A percentile compares a stretch with the other conserved stretches of the same genome.
phyloP scores from a whole-genome alignment of 176 grass and related monocot genomes.

The Oryza australiensis region DNA sequence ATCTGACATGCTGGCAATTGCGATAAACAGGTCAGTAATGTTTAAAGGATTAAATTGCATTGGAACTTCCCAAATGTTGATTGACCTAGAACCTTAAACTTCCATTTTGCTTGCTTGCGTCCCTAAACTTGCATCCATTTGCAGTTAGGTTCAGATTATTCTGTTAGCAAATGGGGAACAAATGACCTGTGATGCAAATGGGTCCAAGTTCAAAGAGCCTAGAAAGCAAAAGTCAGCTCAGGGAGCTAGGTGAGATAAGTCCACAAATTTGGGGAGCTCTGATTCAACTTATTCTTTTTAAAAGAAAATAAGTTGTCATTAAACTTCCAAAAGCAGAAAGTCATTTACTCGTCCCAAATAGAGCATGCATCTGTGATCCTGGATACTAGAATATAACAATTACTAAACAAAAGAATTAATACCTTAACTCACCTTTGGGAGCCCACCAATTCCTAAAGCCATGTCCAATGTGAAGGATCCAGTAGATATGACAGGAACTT shows the following conservation, averaged over 20 bases:
- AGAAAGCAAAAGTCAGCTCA: too few species aligned
- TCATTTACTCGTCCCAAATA: neutral
- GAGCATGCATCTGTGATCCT: neutral
- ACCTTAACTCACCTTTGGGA: slow-evolving; percentile 47
- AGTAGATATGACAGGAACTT: slow-evolving; percentile 57
- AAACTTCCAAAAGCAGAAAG: neutral
- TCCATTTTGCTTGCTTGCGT: neutral
- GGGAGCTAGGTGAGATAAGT: too few species aligned
- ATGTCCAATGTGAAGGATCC: slow-evolving; percentile 59
- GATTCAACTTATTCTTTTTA: neutral
- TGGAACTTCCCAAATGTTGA: neutral
- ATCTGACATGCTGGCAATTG: neutral
- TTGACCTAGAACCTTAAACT: neutral
- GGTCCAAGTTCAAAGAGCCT: too few species aligned
- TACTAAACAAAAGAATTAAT: neutral
- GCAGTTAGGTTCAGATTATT: too few species aligned
- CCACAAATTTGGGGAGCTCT: too few species aligned
- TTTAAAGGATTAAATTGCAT: neutral
- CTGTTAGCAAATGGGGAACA: too few species aligned
- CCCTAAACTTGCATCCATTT: too few species aligned
- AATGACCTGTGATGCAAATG: too few species aligned
- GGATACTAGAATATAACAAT: neutral
- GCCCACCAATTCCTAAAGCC: slow-evolving; percentile 68
- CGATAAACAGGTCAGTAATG: neutral
- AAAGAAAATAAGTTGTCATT: neutral